Evolutionary conservation across 208 protist species (phyloP), one percentile per base, ranked within the genome.

Genomic region (Histomonas meleagridis): DNA sequence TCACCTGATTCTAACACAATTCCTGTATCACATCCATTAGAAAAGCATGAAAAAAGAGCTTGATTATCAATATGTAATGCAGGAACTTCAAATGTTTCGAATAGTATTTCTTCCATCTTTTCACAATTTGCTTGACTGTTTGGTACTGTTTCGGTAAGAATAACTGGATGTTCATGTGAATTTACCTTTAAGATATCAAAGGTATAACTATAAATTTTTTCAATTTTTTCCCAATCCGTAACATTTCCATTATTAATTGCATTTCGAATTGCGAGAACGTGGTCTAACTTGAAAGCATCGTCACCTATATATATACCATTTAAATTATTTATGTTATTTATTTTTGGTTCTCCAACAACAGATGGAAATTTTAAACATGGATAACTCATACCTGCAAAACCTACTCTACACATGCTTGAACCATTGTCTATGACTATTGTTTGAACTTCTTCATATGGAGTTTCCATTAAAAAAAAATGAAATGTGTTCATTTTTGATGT

Each of bases 221-320:
- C 97, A 96, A 98, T 98, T 93, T 98, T 97, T 91, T 98, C 97
- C 97, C 97, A 98, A 95, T 98, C 98, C 91, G 96, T 98, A 35
- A 99, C 96, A 91, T 98, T 97, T 62, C 97, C 91, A 90, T 90
- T 91, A 43, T 93, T 92, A 91, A 98, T 98, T 43, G 97, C 96
- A 92, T 98, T 97, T 93, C 96, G 96, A n/a, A 98, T 94, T 26
- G 94, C 95, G n/a, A 98, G 95, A 32, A 98, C 96, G 93, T 97
- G 96, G 92, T 26, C 26, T 62, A 28, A 28, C 18, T 26, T 62
- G 14, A 28, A 26, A 28, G 57, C 57, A 14, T 62, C 57, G 26
- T 62, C 57, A 62, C 57, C 57, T 28, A 62, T 26, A 62, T 62
- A 62, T 14, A 26, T 26, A 62, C 26, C 57, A 28, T 62, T 62